Percentiles rank a stretch among this genome's conserved stretches.
Conservation (phyloP, 2,329 filamentous ascomycete species). For the Trichoderma sp. region DNA sequence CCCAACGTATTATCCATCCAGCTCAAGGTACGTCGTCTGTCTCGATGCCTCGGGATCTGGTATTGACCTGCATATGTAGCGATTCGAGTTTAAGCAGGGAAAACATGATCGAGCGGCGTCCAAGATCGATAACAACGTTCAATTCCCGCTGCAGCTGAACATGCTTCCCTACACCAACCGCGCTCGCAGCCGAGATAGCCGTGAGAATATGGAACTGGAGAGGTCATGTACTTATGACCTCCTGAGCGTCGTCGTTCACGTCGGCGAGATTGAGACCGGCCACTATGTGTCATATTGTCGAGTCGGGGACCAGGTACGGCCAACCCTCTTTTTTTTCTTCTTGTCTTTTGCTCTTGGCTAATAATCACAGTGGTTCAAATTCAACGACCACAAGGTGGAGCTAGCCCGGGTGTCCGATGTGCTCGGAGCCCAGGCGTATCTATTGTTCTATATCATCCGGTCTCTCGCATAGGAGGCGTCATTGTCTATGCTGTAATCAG, state of each 20-base stretch:
- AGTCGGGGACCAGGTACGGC: slow-evolving; percentile 62
- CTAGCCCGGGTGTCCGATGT: slow-evolving; percentile 81
- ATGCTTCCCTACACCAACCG: slow-evolving; percentile 85
- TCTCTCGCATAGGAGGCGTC: slow-evolving; percentile 42
- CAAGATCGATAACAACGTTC: slow-evolving; percentile 83
- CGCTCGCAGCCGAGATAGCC: slow-evolving; percentile 48
- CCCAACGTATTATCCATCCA: slow-evolving; percentile 91
- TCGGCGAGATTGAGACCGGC: slow-evolving; percentile 87
- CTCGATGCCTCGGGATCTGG: background rate
- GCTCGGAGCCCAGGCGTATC: slow-evolving; percentile 78
- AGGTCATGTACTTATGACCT: slow-evolving; percentile 79
- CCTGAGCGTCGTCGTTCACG: slow-evolving; percentile 85
- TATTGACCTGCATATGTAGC: slow-evolving; percentile 33
- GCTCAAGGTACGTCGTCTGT: slow-evolving; percentile 64
- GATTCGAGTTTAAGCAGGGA: slow-evolving; percentile 71
- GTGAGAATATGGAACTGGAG: slow-evolving; percentile 55
- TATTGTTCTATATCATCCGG: slow-evolving; percentile 80
- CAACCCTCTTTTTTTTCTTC: background rate
- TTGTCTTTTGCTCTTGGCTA: slow-evolving; percentile 7
- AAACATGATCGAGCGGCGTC: slow-evolving; percentile 66
- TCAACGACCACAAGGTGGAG: slow-evolving; percentile 92
- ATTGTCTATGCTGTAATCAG: background rate
- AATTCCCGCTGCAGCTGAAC: slow-evolving; percentile 82
- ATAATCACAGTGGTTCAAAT: slow-evolving; percentile 75
- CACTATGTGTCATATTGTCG: slow-evolving; percentile 90